Base-by-base conservation (phyloP, 1,284 basidiomycete species). In the Trichosporon sp. region DNA sequence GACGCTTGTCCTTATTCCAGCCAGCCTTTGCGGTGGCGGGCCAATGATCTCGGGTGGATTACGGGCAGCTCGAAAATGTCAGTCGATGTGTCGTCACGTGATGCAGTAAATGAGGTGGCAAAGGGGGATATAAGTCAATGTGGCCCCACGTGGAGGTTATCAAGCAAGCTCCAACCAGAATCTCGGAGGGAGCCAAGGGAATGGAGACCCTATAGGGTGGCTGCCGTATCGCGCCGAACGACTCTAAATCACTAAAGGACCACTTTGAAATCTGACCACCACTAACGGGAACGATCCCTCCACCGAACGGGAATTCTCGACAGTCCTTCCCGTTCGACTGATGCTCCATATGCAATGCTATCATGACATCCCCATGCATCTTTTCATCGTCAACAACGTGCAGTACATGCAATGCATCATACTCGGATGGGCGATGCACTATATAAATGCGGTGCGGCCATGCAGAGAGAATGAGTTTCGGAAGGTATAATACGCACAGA, bases 111-210 rank as follows among this genome's bases (percentile, higher is more conserved):
- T 61, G 56, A 35, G 59, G 59, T n/a, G 16, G 31, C 35, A 63
- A 16, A 35, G 14, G 2, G 3, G 4, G 32, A 7, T 1, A 35
- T 1, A 32, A 8, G 3, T 4, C 5, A 32, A 7, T 31, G 59
- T 8, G 59, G 59, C 59, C 59, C 59, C 59, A 63, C 59, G 59
- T 63, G 59, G 59, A 4, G 56, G 32, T 14, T 63, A 63, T 63
- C 59, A 35, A 14, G 59, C 59, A n/a, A 14, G 59, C 59, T 61
- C 56, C 56, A 35, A 61, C 31, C 32, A 61, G 10, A 35, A 12
- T 1, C 31, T 4, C 8, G 40, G 40, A 14, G 10, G 2, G 43
- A n/a, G 14, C 40, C 40, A 43, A 43, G 40, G 10, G 4, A 8
- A 43, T 4, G 40, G 40, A 14, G 10, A 26, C 26, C 26, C 26